Evolutionary conservation across 257 asterid genomes (phyloP).

Genomic region (Linderniella brevidens): DNA sequence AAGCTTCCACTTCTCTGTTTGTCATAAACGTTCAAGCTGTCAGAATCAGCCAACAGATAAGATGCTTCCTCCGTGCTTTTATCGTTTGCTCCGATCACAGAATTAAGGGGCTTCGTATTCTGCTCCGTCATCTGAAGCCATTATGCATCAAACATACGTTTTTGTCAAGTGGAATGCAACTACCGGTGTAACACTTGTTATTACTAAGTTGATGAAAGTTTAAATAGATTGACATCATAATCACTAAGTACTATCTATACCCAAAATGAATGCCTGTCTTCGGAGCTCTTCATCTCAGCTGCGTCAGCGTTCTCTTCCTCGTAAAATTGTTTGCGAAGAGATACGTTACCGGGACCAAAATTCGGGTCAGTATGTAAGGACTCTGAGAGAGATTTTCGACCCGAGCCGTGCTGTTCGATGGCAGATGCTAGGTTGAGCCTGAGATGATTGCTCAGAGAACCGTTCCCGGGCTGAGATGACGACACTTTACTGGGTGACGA

Average conservation of each 20-base stretch:
- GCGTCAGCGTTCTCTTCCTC: slow-evolving; percentile 33
- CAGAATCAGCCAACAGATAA: slow-evolving; percentile 26
- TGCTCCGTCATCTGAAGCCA: slow-evolving; percentile 36
- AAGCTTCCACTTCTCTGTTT: slow-evolving; percentile 43
- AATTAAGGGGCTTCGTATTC: slow-evolving; percentile 21
- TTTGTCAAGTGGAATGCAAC: too few relatives aligned
- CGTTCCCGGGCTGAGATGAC: slow-evolving; percentile 41
- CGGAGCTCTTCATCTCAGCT: slow-evolving; percentile 35
- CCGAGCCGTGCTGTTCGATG: slow-evolving; percentile 81
- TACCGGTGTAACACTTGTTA: too few relatives aligned
- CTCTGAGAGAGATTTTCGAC: slow-evolving; percentile 85
- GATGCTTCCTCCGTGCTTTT: slow-evolving; percentile 31
- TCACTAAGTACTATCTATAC: slow-evolving; percentile 15
- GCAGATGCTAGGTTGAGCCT: slow-evolving; percentile 64
- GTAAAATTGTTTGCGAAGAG: slow-evolving; percentile 76
- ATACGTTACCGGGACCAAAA: slow-evolving; percentile 54
- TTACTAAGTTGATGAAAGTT: background rate
- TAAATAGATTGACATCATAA: too few relatives aligned
- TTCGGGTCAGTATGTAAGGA: slow-evolving; percentile 56
- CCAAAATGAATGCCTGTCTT: slow-evolving; percentile 30
- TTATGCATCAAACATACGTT: too few relatives aligned
- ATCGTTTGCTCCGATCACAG: slow-evolving; percentile 22
- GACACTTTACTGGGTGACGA: slow-evolving; percentile 19
- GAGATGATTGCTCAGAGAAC: slow-evolving; percentile 27
- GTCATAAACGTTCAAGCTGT: slow-evolving; percentile 18